These are phyloP conservation scores for Solioccasus polychromus DNA, from an alignment of 768 basidiomycete species.

Conservation along the genomic window DNA sequence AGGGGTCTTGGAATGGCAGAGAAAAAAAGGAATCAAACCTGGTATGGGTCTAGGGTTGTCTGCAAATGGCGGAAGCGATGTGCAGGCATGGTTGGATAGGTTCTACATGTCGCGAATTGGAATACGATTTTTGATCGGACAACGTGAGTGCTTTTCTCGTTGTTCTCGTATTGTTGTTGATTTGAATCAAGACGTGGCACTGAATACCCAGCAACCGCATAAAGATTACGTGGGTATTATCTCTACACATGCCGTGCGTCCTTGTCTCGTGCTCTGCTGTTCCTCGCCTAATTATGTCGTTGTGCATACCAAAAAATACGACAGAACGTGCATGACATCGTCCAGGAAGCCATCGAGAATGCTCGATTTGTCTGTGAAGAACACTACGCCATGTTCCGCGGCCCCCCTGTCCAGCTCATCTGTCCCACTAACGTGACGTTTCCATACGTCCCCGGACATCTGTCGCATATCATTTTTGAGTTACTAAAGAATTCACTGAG, in stretches of 20 bases:
- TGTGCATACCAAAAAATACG: too few relatives aligned
- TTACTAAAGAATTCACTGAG: constrained; percentile 96
- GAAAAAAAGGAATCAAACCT: constrained; percentile 34
- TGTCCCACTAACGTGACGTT: constrained; percentile 86
- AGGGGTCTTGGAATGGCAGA: constrained; percentile 96
- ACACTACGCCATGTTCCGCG: constrained; percentile 93
- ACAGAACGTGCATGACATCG: constrained; percentile 92
- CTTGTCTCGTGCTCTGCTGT: neutral
- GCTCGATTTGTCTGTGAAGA: constrained; percentile 94
- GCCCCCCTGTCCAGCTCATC: constrained; percentile 94
- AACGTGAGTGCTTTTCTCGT: constrained; percentile 55
- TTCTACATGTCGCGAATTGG: constrained; percentile 97
- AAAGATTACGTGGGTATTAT: constrained; percentile 96
- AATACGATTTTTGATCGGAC: constrained; percentile 95
- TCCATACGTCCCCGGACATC: constrained; percentile 93
- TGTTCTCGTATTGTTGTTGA: constrained; percentile 1
- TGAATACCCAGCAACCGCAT: constrained; percentile 90
- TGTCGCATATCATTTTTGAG: constrained; percentile 97
- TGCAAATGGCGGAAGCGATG: constrained; percentile 67
- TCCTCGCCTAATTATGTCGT: neutral
- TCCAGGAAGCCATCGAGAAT: constrained; percentile 98
- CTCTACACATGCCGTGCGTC: constrained; percentile 81
- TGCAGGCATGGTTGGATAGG: constrained; percentile 94
- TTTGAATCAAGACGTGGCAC: constrained; percentile 72
- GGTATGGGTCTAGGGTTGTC: constrained; percentile 28